Percentiles rank a stretch among this genome's conserved stretches.
Evolutionary conservation across 139 green algal species (phyloP).

Genomic region (Chlorella sp.): DNA sequence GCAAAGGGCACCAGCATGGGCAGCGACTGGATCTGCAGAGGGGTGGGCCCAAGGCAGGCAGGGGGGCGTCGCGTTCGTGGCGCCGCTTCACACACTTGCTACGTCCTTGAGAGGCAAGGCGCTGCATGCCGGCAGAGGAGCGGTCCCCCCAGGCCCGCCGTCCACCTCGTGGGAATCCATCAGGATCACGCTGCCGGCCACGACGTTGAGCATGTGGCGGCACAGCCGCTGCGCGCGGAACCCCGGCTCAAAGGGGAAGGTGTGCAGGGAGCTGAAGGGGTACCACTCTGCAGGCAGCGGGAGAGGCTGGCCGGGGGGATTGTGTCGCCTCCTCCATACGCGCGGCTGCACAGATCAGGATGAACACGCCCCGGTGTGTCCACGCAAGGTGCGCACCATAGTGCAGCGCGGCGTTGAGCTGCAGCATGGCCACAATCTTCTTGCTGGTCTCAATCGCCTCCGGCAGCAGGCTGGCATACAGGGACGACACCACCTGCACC

Average conservation of each 20-base stretch:
- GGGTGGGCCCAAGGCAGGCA: too few relatives aligned
- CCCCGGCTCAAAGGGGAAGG: background rate
- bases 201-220: constrained; percentile 37
- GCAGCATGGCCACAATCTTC: constrained; percentile 10
- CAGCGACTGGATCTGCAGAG: constrained; percentile 10
- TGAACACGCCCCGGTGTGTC: too few relatives aligned
- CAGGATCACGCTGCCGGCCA: background rate
- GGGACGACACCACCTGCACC: background rate
- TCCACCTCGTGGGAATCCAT: constrained; percentile 12
- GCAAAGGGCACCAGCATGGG: constrained; percentile 18
- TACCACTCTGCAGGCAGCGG: constrained; percentile 18
- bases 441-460: background rate
- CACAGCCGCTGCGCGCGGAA: constrained; percentile 31
- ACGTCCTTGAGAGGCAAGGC: too few relatives aligned
- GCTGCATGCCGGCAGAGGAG: too few relatives aligned
- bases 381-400: too few relatives aligned
- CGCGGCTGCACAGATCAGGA: too few relatives aligned
- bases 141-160: too few relatives aligned
- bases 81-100: too few relatives aligned
- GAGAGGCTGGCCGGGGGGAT: too few relatives aligned
- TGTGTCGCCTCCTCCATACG: too few relatives aligned
- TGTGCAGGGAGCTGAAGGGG: background rate
- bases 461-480: background rate
- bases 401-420: constrained; percentile 6
- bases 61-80: background rate